These are phyloP conservation scores for Eimeria maxima DNA, from an alignment of 169 alveolate species.

Conservation along the genomic window DNA sequence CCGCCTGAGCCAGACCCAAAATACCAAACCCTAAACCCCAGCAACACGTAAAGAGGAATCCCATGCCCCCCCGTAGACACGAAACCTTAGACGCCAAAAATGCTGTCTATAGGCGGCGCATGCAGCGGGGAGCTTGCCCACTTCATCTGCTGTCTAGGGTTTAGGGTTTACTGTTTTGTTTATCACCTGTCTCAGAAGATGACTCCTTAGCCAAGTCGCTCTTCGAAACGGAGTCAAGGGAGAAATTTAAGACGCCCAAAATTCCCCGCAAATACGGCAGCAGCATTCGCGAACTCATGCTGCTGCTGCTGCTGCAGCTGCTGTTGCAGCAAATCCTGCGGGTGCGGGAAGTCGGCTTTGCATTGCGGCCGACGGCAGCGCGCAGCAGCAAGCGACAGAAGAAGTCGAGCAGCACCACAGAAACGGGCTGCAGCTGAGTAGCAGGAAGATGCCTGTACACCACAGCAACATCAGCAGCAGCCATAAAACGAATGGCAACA, in stretches of 20 bases:
- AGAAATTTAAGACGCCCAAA: neutral
- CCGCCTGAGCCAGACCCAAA: constrained; percentile 18
- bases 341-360: neutral
- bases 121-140: no score
- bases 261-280: constrained; percentile 45
- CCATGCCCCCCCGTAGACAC: neutral
- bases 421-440: constrained; percentile 34
- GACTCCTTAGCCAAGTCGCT: constrained; percentile 16
- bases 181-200: neutral
- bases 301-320: neutral
- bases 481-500: no score
- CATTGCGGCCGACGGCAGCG: constrained; percentile 39
- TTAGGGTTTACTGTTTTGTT: neutral
- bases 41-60: neutral
- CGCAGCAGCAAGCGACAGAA: constrained; percentile 68
- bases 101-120: neutral
- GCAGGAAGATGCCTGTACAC: constrained; percentile 54
- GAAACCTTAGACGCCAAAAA: neutral
- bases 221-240: neutral
- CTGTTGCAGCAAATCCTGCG: constrained; percentile 14
- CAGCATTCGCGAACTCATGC: constrained; percentile 31
- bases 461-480: neutral
- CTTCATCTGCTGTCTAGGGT: neutral
- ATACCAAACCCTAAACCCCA: constrained; percentile 6
- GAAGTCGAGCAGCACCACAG: neutral